Conservation (phyloP, 2,329 filamentous ascomycete species). For the Colletotrichum tofieldiae region DNA sequence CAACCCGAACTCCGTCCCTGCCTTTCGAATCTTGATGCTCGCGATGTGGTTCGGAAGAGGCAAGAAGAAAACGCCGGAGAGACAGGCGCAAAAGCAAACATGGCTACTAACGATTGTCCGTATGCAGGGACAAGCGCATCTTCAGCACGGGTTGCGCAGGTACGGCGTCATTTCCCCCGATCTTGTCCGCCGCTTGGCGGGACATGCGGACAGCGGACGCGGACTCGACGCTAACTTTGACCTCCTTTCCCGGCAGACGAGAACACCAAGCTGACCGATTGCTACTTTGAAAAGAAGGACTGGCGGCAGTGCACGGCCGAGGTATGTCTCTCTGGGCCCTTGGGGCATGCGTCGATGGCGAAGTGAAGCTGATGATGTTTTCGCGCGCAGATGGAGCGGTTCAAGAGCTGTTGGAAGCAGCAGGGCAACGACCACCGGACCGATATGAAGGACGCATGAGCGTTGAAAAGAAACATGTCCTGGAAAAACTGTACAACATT, state of each 20-base stretch:
- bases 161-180: slow-evolving; percentile 57
- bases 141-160: slow-evolving; percentile 96
- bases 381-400: slow-evolving; percentile 83
- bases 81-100: neutral
- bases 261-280: slow-evolving; percentile 92
- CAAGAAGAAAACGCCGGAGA: neutral
- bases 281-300: slow-evolving; percentile 96
- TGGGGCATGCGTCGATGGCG: neutral
- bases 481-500: neutral
- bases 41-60: neutral
- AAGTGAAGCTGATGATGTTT: slow-evolving; percentile 10
- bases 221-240: slow-evolving; percentile 8
- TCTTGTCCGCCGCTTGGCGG: slow-evolving; percentile 1
- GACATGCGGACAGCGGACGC: neutral
- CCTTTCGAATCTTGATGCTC: neutral
- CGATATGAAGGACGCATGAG: slow-evolving; percentile 76
- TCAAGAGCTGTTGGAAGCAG: slow-evolving; percentile 91
- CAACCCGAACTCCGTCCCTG: neutral
- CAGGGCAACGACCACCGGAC: slow-evolving; percentile 91
- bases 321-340: slow-evolving; percentile 69
- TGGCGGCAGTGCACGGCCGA: slow-evolving; percentile 92
- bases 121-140: slow-evolving; percentile 92
- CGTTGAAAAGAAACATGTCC: neutral
- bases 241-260: slow-evolving; percentile 72
- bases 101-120: neutral